phyloP scores from a whole-genome alignment of 768 basidiomycete genomes.

The Rubroboletus pulcherrimus region DNA sequence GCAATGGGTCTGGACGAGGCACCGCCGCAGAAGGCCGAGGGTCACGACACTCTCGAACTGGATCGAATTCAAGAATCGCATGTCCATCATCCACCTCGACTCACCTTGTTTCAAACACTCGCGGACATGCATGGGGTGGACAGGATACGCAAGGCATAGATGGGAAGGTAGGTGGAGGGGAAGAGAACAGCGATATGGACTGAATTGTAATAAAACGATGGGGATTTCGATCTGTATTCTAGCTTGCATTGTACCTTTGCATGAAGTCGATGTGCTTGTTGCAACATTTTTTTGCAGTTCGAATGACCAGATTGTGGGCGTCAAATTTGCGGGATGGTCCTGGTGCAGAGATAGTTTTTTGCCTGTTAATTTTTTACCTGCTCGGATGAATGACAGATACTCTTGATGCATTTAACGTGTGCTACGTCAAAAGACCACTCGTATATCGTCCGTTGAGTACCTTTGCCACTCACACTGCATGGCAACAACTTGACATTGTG shows the following conservation, averaged over 20 bases:
- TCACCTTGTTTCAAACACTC: slow-evolving; percentile 4
- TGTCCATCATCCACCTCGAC: slow-evolving; percentile 16
- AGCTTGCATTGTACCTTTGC: slow-evolving; percentile 1
- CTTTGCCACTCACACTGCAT: no score
- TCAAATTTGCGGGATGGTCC: no score
- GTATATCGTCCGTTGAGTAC: no score
- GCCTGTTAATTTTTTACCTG: no score
- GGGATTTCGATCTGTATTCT: slow-evolving; percentile 9
- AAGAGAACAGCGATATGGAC: slow-evolving; percentile 10
- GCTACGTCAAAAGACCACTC: no score
- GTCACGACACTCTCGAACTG: slow-evolving; percentile 19
- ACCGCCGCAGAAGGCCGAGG: slow-evolving; percentile 18
- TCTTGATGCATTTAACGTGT: no score
- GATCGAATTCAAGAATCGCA: slow-evolving; percentile 16
- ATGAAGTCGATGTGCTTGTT: background rate
- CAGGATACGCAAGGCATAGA: slow-evolving; percentile 18
- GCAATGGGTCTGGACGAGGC: slow-evolving; percentile 18
- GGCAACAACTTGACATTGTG: no score
- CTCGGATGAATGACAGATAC: no score
- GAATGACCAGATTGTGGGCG: background rate
- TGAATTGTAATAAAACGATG: slow-evolving; percentile 5
- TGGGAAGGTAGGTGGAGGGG: slow-evolving; percentile 16
- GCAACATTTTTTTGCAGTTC: background rate
- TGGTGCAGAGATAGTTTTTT: no score
- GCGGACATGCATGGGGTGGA: slow-evolving; percentile 19